phyloP scores from a whole-genome alignment of 352 stramenopile genomes.

The Globisporangium paroecandrum region DNA sequence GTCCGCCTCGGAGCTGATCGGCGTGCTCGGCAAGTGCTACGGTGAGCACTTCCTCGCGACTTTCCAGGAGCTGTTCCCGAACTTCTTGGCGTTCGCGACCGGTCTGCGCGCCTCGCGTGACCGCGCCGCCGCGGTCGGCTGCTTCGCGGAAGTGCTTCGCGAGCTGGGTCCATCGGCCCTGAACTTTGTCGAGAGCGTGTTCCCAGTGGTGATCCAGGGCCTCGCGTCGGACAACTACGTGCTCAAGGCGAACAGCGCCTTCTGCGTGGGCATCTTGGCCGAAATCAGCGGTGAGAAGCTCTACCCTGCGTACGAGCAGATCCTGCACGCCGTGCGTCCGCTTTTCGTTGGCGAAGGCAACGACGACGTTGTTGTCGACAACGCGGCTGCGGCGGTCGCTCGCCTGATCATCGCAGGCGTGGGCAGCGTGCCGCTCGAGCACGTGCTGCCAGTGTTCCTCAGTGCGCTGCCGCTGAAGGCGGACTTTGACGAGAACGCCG shows the following conservation, averaged over 20 bases:
- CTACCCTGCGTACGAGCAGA: conserved; percentile 82
- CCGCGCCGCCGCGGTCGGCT: conserved; percentile 92
- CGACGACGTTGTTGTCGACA: conserved; percentile 90
- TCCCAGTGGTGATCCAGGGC: conserved; percentile 89
- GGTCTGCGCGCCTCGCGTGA: conserved; percentile 88
- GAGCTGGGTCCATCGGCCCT: conserved; percentile 80
- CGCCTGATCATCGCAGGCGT: conserved; percentile 90
- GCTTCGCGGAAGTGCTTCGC: conserved; percentile 93
- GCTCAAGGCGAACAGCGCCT: conserved; percentile 93
- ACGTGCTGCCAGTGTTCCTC: conserved; percentile 94
- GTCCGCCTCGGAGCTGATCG: conserved; percentile 91
- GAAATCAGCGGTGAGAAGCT: conserved; percentile 78
- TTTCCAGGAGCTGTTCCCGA: conserved; percentile 88
- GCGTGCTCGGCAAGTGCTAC: conserved; percentile 93
- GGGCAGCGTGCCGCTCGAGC: conserved; percentile 81
- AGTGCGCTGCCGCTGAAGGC: conserved; percentile 92
- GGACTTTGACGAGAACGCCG: conserved; percentile 95
- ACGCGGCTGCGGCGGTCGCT: conserved; percentile 90
- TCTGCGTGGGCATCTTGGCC: conserved; percentile 92
- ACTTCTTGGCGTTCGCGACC: conserved; percentile 90
- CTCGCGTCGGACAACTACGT: conserved; percentile 91
- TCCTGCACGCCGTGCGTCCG: conserved; percentile 89
- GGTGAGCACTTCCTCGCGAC: conserved; percentile 89
- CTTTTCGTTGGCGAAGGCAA: conserved; percentile 88
- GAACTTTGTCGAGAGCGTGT: conserved; percentile 88